Evolutionary conservation across 106 monocot genomes (phyloP).

Genomic region (Dioscorea dumetorum): DNA sequence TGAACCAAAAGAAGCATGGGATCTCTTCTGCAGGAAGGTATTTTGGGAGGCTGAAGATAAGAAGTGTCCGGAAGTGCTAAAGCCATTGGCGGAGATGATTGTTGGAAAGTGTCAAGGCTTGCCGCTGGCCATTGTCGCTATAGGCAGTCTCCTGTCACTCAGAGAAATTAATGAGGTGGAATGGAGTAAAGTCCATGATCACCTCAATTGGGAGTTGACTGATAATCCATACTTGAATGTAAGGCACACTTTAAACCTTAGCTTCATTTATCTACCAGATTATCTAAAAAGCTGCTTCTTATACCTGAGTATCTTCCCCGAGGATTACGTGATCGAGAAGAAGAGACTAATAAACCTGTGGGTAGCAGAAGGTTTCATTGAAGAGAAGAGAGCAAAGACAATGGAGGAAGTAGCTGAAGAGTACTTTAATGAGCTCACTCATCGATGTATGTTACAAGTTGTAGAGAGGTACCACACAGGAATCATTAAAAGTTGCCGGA

Average conservation of each 20-base stretch:
- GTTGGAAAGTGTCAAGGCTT: constrained; percentile 6
- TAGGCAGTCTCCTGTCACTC: neutral
- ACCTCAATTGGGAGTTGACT: neutral
- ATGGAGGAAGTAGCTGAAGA: constrained; percentile 29
- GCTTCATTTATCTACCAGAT: constrained; percentile 19
- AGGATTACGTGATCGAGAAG: constrained; percentile 3
- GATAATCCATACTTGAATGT: neutral
- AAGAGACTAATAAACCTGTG: constrained; percentile 17
- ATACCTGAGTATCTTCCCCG: constrained; percentile 18
- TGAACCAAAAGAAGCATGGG: neutral
- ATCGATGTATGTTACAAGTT: constrained; percentile 28
- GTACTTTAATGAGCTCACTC: constrained; percentile 20
- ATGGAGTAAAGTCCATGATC: neutral
- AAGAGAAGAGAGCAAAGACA: constrained; percentile 1
- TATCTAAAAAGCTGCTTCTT: constrained; percentile 25
- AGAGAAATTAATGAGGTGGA: neutral
- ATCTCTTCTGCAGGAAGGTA: constrained; percentile 4
- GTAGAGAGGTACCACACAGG: constrained; percentile 5
- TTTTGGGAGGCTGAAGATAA: neutral
- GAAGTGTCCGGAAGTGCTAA: neutral
- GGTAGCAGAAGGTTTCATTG: constrained; percentile 33
- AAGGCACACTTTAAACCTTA: constrained; percentile 3
- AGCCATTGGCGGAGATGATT: neutral
- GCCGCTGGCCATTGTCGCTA: constrained; percentile 3
- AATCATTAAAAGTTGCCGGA: neutral